Percentiles rank a stretch among this genome's conserved stretches.
Conservation (phyloP, 2,329 filamentous ascomycete genomes). For the Diaporthe longicolla region DNA sequence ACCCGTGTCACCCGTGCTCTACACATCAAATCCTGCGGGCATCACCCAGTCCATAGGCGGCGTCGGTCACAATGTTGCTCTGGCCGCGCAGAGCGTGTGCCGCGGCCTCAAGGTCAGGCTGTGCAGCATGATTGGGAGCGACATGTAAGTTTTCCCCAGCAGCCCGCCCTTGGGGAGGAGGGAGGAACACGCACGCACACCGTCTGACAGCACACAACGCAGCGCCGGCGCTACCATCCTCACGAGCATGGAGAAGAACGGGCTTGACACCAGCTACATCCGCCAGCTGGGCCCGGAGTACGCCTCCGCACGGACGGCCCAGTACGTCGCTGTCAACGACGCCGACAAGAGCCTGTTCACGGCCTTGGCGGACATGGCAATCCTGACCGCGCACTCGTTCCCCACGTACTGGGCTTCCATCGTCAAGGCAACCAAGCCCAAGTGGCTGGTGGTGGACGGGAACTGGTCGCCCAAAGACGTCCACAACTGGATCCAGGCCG, state of each 20-base stretch:
- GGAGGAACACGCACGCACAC: no score
- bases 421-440: constrained; percentile 70
- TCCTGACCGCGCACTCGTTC: constrained; percentile 74
- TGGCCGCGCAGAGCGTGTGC: constrained; percentile 80
- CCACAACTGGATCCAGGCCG: constrained; percentile 75
- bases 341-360: constrained; percentile 85
- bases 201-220: constrained; percentile 37
- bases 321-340: constrained; percentile 94
- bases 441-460: constrained; percentile 86
- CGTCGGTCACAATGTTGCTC: constrained; percentile 91
- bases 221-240: constrained; percentile 82
- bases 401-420: constrained; percentile 72
- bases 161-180: neutral
- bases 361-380: constrained; percentile 96
- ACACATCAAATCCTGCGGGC: constrained; percentile 88
- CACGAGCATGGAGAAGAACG: constrained; percentile 72
- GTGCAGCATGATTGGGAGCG: constrained; percentile 85
- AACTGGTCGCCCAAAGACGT: constrained; percentile 84
- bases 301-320: constrained; percentile 78
- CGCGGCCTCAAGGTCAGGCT: constrained; percentile 75
- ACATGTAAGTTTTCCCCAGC: constrained; percentile 67
- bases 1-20: constrained; percentile 63
- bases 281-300: constrained; percentile 65
- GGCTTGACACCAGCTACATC: constrained; percentile 76
- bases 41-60: constrained; percentile 90